These are phyloP conservation scores for Chondrus crispus DNA, from an alignment of 23 red algal species.

Conservation along the genomic window DNA sequence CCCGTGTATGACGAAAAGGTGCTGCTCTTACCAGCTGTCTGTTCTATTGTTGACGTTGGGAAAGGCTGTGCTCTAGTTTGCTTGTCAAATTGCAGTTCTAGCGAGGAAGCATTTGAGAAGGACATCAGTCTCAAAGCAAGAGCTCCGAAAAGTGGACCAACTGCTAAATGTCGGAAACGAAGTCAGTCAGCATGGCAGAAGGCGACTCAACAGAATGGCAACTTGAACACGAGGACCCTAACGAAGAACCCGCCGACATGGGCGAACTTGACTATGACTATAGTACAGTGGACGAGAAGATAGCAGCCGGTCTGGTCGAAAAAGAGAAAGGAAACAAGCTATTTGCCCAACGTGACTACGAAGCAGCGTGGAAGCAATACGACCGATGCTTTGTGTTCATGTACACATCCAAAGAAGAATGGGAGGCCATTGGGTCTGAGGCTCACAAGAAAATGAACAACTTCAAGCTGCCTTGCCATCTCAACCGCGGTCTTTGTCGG, in stretches of 20 bases:
- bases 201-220: conserved; percentile 12
- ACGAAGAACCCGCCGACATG: conserved; percentile 55
- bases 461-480: conserved; percentile 84
- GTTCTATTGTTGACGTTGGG: no score
- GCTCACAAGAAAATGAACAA: conserved; percentile 54
- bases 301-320: conserved; percentile 40
- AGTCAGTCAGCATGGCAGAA: conserved; percentile 49
- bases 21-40: no score
- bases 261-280: conserved; percentile 70
- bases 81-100: no score
- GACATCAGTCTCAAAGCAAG: no score
- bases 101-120: no score
- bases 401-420: conserved; percentile 83
- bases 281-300: conserved; percentile 41
- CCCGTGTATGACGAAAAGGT: no score
- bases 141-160: no score
- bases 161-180: neutral
- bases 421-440: conserved; percentile 64
- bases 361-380: conserved; percentile 76
- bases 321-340: conserved; percentile 68
- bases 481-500: conserved; percentile 83
- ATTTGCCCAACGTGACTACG: conserved; percentile 51
- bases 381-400: conserved; percentile 83
- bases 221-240: neutral
- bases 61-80: no score